A percentile compares a stretch with the other conserved stretches of the same genome.
Conservation (phyloP, 2,329 filamentous ascomycete species). For the Clonostachys solani region DNA sequence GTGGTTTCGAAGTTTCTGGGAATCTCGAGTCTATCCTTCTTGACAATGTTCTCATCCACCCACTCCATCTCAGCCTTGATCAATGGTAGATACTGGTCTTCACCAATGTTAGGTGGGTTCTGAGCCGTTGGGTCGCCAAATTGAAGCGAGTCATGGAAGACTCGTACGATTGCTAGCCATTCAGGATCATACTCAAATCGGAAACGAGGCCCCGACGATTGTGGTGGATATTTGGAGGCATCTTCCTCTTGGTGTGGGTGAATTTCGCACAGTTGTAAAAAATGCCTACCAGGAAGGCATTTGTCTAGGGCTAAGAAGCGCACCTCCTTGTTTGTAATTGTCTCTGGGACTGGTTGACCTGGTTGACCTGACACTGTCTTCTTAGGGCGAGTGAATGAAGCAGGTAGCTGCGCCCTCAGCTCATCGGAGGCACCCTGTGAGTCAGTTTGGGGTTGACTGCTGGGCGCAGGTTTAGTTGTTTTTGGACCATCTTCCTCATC, state of each 20-base stretch:
- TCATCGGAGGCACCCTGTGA: slow-evolving; percentile 47
- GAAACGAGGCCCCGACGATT: slow-evolving; percentile 34
- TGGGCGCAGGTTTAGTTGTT: slow-evolving; percentile 10
- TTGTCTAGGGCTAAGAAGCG: slow-evolving; percentile 91
- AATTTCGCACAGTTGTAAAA: slow-evolving; percentile 74
- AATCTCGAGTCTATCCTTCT: slow-evolving; percentile 56
- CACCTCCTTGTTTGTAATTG: slow-evolving; percentile 75
- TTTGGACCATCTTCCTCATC: slow-evolving; percentile 42
- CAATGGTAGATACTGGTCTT: slow-evolving; percentile 61
- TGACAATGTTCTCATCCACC: slow-evolving; percentile 73
- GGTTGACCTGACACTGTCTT: slow-evolving; percentile 29
- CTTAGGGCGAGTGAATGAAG: slow-evolving; percentile 57
- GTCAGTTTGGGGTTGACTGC: neutral
- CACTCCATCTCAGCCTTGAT: slow-evolving; percentile 72
- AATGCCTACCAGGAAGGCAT: slow-evolving; percentile 74
- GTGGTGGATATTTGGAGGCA: slow-evolving; percentile 9
- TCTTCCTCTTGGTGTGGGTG: slow-evolving; percentile 34
- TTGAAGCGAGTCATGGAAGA: slow-evolving; percentile 63
- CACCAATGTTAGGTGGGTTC: slow-evolving; percentile 58
- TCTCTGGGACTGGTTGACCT: slow-evolving; percentile 61
- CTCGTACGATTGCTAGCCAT: slow-evolving; percentile 90
- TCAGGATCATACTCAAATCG: slow-evolving; percentile 81
- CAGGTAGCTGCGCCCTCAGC: slow-evolving; percentile 70
- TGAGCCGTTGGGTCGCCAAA: slow-evolving; percentile 56
- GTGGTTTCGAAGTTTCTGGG: slow-evolving; percentile 76